phyloP scores from a whole-genome alignment of 495 filamentous ascomycete species.

The Parachaetomium inaequale region DNA sequence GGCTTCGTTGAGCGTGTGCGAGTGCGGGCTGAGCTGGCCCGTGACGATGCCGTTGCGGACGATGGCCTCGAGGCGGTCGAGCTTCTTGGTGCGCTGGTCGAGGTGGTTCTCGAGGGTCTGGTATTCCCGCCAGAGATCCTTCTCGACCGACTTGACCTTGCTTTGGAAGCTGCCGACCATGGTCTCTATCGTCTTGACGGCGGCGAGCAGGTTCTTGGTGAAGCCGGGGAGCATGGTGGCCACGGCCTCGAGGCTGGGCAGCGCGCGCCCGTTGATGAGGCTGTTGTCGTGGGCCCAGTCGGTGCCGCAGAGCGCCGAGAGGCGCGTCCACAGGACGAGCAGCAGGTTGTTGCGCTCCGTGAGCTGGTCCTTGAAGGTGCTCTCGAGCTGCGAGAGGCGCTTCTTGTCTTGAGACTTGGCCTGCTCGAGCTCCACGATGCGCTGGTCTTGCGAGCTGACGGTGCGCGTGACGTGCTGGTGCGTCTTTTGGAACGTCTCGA shows the following conservation, averaged over 20 bases:
- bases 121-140: conserved; percentile 85
- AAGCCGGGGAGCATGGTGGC: conserved; percentile 77
- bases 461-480: conserved; percentile 80
- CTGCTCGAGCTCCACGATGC: conserved; percentile 79
- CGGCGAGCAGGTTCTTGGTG: conserved; percentile 79
- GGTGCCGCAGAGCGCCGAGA: conserved; percentile 78
- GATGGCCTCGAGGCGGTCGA: conserved; percentile 81
- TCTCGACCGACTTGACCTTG: conserved; percentile 78
- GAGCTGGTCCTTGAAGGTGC: conserved; percentile 78
- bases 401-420: conserved; percentile 68
- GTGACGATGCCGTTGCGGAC: conserved; percentile 53
- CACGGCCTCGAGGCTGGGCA: conserved; percentile 78
- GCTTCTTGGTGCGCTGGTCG: conserved; percentile 71
- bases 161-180: conserved; percentile 76
- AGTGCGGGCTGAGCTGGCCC: conserved; percentile 34
- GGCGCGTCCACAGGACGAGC: conserved; percentile 78
- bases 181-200: conserved; percentile 82
- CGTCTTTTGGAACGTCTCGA: conserved; percentile 80
- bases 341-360: conserved; percentile 85
- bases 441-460: conserved; percentile 75
- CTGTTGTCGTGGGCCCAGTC: conserved; percentile 92
- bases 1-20: conserved; percentile 36
- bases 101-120: conserved; percentile 78
- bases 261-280: conserved; percentile 76
- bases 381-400: conserved; percentile 68